These are phyloP conservation scores for Laburnicola sp. DNA, from an alignment of 2,329 filamentous ascomycete genomes.

Conservation along the genomic window DNA sequence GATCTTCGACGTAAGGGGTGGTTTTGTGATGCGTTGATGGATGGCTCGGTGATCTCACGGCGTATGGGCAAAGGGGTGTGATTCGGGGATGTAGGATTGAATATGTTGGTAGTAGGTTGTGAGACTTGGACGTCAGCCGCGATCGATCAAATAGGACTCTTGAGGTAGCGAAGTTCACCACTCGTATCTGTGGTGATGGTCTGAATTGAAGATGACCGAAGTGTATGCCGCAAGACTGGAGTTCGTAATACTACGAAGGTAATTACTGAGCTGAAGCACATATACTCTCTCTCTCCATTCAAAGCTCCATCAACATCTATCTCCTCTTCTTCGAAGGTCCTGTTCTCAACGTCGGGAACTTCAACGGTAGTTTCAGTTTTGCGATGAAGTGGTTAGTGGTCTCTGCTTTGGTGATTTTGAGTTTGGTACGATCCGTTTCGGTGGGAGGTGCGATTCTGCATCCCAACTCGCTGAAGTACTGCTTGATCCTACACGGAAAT, in stretches of 20 bases:
- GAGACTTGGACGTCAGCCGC: too few relatives aligned
- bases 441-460: constrained; percentile 59
- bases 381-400: constrained; percentile 66
- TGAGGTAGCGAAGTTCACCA: too few relatives aligned
- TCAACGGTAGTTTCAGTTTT: constrained; percentile 73
- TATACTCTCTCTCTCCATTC: too few relatives aligned
- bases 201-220: too few relatives aligned
- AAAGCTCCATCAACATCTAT: not conserved
- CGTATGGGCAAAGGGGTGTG: not conserved
- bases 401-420: constrained; percentile 63
- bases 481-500: constrained; percentile 53
- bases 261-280: too few relatives aligned
- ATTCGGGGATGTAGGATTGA: too few relatives aligned
- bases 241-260: too few relatives aligned
- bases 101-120: too few relatives aligned
- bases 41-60: not conserved
- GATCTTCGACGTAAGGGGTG: not conserved
- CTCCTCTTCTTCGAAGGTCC: constrained; percentile 20
- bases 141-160: too few relatives aligned
- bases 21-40: not conserved
- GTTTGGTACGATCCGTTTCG: constrained; percentile 54
- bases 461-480: constrained; percentile 77
- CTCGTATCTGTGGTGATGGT: too few relatives aligned
- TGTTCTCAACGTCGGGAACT: constrained; percentile 69
- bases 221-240: too few relatives aligned